These are phyloP conservation scores for Capronia epimyces DNA, from an alignment of 2,329 filamentous ascomycete genomes.

Conservation along the genomic window DNA sequence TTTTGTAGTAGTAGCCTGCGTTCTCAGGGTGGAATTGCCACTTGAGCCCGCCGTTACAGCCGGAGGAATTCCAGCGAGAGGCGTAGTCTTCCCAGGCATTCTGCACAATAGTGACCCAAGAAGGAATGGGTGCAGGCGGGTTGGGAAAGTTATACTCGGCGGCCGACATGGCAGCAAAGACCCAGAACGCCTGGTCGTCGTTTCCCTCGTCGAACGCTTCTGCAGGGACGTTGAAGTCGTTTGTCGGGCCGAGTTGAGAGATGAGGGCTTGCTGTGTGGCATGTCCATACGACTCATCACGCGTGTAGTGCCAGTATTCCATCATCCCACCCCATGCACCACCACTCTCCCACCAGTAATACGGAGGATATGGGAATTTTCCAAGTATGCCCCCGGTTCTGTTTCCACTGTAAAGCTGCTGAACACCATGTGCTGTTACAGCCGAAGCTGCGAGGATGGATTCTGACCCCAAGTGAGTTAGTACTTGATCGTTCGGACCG, in stretches of 20 bases:
- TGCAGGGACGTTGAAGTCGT: conserved; percentile 55
- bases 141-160: conserved; percentile 61
- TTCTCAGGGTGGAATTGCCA: conserved; percentile 80
- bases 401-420: conserved; percentile 51
- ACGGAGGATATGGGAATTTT: conserved; percentile 61
- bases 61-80: conserved; percentile 61
- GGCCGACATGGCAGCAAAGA: conserved; percentile 60
- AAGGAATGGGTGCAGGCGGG: conserved; percentile 40
- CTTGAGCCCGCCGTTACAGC: conserved; percentile 66
- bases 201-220: conserved; percentile 45
- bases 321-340: conserved; percentile 63
- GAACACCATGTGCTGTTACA: conserved; percentile 45
- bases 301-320: conserved; percentile 64
- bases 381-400: conserved; percentile 48
- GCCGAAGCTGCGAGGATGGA: conserved; percentile 43
- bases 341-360: conserved; percentile 62
- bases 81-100: conserved; percentile 69
- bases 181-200: conserved; percentile 69
- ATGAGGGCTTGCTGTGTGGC: conserved; percentile 55
- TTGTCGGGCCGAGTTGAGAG: conserved; percentile 54
- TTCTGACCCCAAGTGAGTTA: conserved; percentile 27
- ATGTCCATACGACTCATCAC: conserved; percentile 57
- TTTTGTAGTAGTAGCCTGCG: conserved; percentile 72
- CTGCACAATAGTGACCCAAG: conserved; percentile 50
- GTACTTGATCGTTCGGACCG: neutral